phyloP scores from a whole-genome alignment of 2,329 filamentous ascomycete species.

The Aspergillus quadricinctus region DNA sequence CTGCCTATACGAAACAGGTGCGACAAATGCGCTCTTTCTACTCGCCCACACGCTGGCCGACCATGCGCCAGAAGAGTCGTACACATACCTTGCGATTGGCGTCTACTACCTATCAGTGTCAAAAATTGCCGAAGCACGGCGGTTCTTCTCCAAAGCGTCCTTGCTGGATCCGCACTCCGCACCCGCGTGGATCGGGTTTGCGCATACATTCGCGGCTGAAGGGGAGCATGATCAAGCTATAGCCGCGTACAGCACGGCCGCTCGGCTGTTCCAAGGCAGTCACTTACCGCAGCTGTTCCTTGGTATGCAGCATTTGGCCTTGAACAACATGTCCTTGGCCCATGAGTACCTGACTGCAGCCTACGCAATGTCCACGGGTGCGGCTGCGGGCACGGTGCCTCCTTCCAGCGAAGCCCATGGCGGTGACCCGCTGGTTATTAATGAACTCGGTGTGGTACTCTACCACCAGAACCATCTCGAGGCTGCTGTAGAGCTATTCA shows the following conservation, averaged over 20 bases:
- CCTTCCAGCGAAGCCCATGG: constrained; percentile 25
- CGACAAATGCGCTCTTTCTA: constrained; percentile 85
- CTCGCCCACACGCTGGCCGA: constrained; percentile 91
- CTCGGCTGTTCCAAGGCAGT: constrained; percentile 90
- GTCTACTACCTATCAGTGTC: constrained; percentile 89
- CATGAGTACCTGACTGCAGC: constrained; percentile 92
- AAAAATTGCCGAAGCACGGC: constrained; percentile 85
- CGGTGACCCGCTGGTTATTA: constrained; percentile 79
- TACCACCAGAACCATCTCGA: constrained; percentile 82
- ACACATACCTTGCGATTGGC: constrained; percentile 89
- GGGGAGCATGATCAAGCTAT: constrained; percentile 98
- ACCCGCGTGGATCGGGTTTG: constrained; percentile 97
- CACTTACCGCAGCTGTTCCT: constrained; percentile 93
- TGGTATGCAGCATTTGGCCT: constrained; percentile 95
- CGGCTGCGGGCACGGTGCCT: constrained; percentile 26
- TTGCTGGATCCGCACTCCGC: constrained; percentile 98
- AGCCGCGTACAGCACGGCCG: constrained; percentile 93
- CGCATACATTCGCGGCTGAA: constrained; percentile 95
- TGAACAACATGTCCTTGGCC: constrained; percentile 91
- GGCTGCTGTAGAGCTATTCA: constrained; percentile 73
- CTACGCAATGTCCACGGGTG: constrained; percentile 56
- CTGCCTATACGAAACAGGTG: constrained; percentile 79
- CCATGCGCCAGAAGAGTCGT: constrained; percentile 83
- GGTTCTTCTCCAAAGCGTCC: constrained; percentile 95
- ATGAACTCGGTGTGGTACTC: constrained; percentile 93